Conservation (phyloP, 2,329 filamentous ascomycete genomes). For the Graphilbum ipis-grandicollis region DNA sequence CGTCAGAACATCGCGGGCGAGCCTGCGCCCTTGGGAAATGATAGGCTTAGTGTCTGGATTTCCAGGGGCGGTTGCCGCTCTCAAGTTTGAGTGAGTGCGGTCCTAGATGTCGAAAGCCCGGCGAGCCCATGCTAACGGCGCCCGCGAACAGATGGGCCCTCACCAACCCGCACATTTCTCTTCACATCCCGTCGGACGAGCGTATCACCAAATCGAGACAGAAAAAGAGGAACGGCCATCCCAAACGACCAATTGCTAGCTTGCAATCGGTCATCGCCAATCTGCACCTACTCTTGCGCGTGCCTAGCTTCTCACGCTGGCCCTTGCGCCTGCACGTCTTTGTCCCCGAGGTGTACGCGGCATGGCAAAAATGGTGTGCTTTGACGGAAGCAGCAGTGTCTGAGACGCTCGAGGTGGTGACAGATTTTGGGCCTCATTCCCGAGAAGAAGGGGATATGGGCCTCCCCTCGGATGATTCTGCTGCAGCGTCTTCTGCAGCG, state of each 20-base stretch:
- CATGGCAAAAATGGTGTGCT: slow-evolving; percentile 47
- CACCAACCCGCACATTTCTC: slow-evolving; percentile 66
- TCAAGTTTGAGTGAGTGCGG: slow-evolving; percentile 74
- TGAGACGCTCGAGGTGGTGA: slow-evolving; percentile 31
- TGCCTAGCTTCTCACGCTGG: slow-evolving; percentile 68
- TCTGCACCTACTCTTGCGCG: slow-evolving; percentile 61
- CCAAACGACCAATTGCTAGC: slow-evolving; percentile 38
- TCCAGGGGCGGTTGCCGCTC: slow-evolving; percentile 65
- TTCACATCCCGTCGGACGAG: slow-evolving; percentile 53
- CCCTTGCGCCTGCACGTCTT: slow-evolving; percentile 73
- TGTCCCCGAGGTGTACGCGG: slow-evolving; percentile 44
- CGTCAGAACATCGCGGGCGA: slow-evolving; percentile 48
- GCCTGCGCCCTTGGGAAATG: slow-evolving; percentile 80
- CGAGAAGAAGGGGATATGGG: slow-evolving; percentile 1
- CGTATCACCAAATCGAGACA: slow-evolving; percentile 36
- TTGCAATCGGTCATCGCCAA: slow-evolving; percentile 59
- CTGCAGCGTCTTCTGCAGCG: neutral
- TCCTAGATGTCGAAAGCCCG: no score
- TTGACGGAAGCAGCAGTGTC: slow-evolving; percentile 29
- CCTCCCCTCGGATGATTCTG: neutral
- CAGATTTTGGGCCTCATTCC: slow-evolving; percentile 30
- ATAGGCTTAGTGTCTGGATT: slow-evolving; percentile 75
- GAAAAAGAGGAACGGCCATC: slow-evolving; percentile 34
- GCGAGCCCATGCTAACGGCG: no score
- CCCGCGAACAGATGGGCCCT: slow-evolving; percentile 59